These are phyloP conservation scores for Citrus australasica DNA, from an alignment of 345 rosid genomes.

Conservation along the genomic window DNA sequence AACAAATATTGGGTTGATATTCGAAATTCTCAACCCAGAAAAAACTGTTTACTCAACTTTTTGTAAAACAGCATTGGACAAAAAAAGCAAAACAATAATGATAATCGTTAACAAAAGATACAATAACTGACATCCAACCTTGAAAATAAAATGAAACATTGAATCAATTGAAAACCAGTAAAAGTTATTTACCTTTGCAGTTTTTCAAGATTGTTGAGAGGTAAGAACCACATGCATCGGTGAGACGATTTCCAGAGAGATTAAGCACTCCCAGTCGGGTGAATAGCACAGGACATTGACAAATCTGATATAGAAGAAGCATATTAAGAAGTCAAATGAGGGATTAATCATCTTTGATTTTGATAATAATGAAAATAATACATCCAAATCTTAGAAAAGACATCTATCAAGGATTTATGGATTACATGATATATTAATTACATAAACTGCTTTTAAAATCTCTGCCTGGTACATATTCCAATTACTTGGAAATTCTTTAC, in stretches of 20 bases:
- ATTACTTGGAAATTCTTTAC: background rate
- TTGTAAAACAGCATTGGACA: constrained; percentile 7
- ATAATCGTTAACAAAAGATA: background rate
- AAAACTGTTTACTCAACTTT: background rate
- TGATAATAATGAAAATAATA: background rate
- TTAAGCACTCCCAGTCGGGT: constrained; percentile 86
- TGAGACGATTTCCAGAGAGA: constrained; percentile 88
- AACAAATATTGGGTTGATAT: background rate
- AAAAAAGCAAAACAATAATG: constrained; percentile 3
- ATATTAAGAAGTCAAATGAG: constrained; percentile 14
- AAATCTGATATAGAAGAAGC: constrained; percentile 54
- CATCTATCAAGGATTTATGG: background rate
- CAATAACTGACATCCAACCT: background rate
- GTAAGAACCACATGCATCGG: constrained; percentile 96
- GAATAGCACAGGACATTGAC: constrained; percentile 84
- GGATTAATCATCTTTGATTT: background rate
- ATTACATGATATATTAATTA: background rate
- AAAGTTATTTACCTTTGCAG: constrained; percentile 57
- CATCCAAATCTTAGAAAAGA: background rate
- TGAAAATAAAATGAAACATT: background rate
- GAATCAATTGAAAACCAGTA: background rate
- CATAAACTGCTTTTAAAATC: background rate
- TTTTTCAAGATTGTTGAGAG: constrained; percentile 78
- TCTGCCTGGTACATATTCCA: background rate
- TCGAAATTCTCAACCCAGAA: background rate